Evolutionary conservation across 1,284 basidiomycete species (phyloP), one percentile per base, ranked within the genome.

Genomic region (Heterobasidion occidentale): DNA sequence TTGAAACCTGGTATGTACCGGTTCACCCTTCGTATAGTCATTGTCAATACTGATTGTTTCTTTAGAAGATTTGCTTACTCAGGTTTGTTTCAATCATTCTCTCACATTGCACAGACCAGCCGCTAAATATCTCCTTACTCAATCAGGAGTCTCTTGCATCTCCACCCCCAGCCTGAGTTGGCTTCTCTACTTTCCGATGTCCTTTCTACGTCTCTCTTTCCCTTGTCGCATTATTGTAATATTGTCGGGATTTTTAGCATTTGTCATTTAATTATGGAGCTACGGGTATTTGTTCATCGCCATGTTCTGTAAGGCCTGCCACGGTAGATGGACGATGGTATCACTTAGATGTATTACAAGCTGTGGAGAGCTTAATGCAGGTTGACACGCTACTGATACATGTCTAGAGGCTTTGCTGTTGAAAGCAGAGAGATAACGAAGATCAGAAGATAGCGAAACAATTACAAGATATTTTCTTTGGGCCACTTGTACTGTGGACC

Each of bases 401-500:
- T 36, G 51, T 56, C 50, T 52, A 57, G 45, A 34, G 36, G 51
- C 53, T 38, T 60, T 68, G 74, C 75, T 76, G 74, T 76, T 76
- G 74, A 76, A 65, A 76, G 74, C 74, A 68, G 56, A 45, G 46
- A 51, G 47, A 51, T 15, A 45, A 33, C 44, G 20, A 36, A 48
- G 44, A 49, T 53, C 47, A 49, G 53, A 60, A 2, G 46, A 50
- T 36, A 14, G 20, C 33, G 9, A 3, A 44, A 51, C 14, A 38
- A 57, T 70, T 71, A 88, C 63, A 91, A 71, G 61, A 91, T 69
- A 56, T 79, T 63, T 56, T 86, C 83, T 73, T 91, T 92, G 59
- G 90, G 90, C 84, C 82, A 90, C 69, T 83, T 77, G 77, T 80
- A 89, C 65, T 87, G 84, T 2, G 89, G 86, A 36, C 90, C 90